Percentiles rank a stretch among this genome's conserved stretches.
Evolutionary conservation across 306 rosid genomes (phyloP).

Genomic region (Sophora flavescens): DNA sequence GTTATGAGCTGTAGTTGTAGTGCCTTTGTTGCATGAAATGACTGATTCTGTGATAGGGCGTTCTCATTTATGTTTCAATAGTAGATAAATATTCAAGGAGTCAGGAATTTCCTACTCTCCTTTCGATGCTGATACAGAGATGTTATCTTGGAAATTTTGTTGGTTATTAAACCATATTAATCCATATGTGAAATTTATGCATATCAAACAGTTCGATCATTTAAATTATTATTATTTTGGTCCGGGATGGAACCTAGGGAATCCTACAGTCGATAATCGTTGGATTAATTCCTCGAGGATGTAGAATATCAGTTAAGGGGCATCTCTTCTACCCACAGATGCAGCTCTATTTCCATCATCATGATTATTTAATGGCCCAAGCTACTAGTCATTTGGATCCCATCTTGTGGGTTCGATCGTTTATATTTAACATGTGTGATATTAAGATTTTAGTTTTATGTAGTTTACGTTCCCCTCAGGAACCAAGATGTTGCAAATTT

Average conservation of each 20-base stretch:
- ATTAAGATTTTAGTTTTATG: not conserved
- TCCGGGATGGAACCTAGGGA: too few species aligned
- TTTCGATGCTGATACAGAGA: too few species aligned
- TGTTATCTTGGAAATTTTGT: not conserved
- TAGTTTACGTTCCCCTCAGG: not conserved
- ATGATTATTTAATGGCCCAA: too few species aligned
- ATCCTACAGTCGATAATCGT: too few species aligned
- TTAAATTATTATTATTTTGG: too few species aligned
- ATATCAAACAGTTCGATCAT: not conserved
- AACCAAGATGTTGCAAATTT: not conserved
- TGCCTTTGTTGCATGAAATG: not conserved
- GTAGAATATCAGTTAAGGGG: too few species aligned
- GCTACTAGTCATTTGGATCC: too few species aligned
- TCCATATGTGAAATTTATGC: not conserved
- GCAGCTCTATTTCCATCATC: too few species aligned
- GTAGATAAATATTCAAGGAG: not conserved
- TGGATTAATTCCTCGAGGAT: too few species aligned
- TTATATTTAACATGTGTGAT: not conserved
- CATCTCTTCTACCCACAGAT: too few species aligned
- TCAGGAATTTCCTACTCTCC: too few species aligned
- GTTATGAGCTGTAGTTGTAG: not conserved
- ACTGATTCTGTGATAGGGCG: not conserved
- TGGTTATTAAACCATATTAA: not conserved
- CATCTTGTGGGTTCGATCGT: too few species aligned
- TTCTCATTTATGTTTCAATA: constrained; percentile 10